Percentiles rank a stretch among this genome's conserved stretches.
Conservation (phyloP, 257 asterid genomes). For the Leonotis leonurus region DNA sequence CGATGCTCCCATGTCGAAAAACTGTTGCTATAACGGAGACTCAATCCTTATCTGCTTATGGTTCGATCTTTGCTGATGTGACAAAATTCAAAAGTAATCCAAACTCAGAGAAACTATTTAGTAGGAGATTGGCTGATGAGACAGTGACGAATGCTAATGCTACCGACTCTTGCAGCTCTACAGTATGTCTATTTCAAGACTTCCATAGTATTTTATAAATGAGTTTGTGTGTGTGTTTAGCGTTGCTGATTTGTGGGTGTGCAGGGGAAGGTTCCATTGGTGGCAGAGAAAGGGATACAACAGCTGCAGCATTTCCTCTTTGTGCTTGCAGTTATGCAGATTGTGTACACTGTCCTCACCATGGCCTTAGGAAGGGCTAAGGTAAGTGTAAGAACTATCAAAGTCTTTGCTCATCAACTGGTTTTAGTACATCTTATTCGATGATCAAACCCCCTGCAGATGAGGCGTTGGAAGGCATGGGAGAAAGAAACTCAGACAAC, state of each 20-base stretch:
- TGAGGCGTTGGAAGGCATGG: slow-evolving; percentile 58
- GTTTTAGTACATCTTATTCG: neutral
- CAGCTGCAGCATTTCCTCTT: slow-evolving; percentile 45
- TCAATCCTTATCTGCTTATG: slow-evolving; percentile 3
- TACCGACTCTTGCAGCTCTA: slow-evolving; percentile 36
- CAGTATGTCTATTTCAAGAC: slow-evolving; percentile 16
- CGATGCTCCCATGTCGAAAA: slow-evolving; percentile 54
- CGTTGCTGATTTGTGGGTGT: neutral
- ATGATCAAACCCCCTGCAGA: slow-evolving; percentile 22
- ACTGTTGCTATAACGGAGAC: neutral
- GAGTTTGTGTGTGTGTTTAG: neutral
- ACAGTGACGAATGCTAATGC: neutral
- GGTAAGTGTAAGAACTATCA: slow-evolving; percentile 16
- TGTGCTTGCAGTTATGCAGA: slow-evolving; percentile 53
- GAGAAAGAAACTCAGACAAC: slow-evolving; percentile 50
- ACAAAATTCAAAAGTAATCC: neutral
- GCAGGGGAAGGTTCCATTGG: slow-evolving; percentile 44
- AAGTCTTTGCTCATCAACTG: neutral
- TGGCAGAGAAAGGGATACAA: slow-evolving; percentile 36
- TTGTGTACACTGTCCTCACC: slow-evolving; percentile 43
- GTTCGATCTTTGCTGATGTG: neutral
- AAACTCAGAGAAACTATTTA: neutral
- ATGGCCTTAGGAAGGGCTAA: slow-evolving; percentile 55
- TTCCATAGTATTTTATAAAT: neutral
- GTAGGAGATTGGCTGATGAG: slow-evolving; percentile 4